These are phyloP conservation scores for Globisporangium lucens DNA, from an alignment of 352 stramenopile genomes.

Conservation along the genomic window DNA sequence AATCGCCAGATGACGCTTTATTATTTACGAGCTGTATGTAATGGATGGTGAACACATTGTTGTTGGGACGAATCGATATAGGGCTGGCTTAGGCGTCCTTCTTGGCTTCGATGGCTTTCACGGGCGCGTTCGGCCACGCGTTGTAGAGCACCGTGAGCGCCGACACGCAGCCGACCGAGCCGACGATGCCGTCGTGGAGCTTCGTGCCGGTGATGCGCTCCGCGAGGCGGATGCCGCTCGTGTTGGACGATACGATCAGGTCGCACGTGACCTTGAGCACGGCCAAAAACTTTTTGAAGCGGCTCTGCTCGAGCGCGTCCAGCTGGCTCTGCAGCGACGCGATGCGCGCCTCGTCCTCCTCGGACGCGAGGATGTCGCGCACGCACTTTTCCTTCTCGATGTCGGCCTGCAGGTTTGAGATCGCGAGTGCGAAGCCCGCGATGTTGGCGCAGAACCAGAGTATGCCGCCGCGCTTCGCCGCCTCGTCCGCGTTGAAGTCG, in stretches of 20 bases:
- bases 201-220: slow-evolving; percentile 79
- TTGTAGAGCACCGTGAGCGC: slow-evolving; percentile 85
- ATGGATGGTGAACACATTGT: background rate
- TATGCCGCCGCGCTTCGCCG: slow-evolving; percentile 61
- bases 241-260: slow-evolving; percentile 86
- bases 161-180: slow-evolving; percentile 73
- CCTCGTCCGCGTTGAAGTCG: slow-evolving; percentile 58
- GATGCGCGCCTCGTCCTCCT: slow-evolving; percentile 59
- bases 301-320: slow-evolving; percentile 47
- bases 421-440: slow-evolving; percentile 67
- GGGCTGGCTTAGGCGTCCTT: slow-evolving; percentile 10
- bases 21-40: background rate
- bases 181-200: slow-evolving; percentile 84
- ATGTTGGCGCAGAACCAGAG: slow-evolving; percentile 86
- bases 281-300: slow-evolving; percentile 80
- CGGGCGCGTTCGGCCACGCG: slow-evolving; percentile 53
- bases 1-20: too few species aligned
- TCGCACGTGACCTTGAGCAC: slow-evolving; percentile 85
- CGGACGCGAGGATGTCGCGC: slow-evolving; percentile 61
- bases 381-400: slow-evolving; percentile 82
- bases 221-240: slow-evolving; percentile 62
- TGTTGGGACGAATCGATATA: background rate
- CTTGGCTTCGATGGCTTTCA: slow-evolving; percentile 17
- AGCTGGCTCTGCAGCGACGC: slow-evolving; percentile 55
- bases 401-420: slow-evolving; percentile 71